Conservation (phyloP, 78 protist species). For the Monosiga brevicollis region DNA sequence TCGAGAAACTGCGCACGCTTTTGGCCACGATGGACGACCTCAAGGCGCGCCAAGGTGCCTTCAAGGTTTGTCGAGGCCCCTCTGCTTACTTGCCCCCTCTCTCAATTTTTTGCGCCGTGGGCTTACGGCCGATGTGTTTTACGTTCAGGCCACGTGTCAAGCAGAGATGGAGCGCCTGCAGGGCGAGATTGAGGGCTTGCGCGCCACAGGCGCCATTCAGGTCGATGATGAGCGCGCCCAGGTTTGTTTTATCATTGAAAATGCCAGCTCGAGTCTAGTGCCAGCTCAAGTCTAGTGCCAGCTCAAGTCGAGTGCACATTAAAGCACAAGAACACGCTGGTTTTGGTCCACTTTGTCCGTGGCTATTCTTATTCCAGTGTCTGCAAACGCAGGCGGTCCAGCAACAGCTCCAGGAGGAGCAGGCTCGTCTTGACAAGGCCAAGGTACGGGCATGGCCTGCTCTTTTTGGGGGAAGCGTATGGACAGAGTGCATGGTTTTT, state of each 20-base stretch:
- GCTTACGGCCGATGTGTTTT: background rate
- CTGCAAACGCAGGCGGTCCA: background rate
- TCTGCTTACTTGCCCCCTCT: background rate
- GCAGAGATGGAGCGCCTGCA: constrained; percentile 34
- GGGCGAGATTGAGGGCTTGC: constrained; percentile 26
- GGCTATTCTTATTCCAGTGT: no score
- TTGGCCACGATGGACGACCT: no score
- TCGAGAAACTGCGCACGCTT: no score
- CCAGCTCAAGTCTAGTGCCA: background rate
- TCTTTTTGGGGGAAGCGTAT: no score
- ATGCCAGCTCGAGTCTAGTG: background rate
- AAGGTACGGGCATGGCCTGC: background rate
- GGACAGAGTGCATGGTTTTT: no score
- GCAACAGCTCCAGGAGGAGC: background rate
- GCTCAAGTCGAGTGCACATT: background rate
- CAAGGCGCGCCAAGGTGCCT: no score
- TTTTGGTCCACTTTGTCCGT: background rate
- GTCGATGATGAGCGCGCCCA: background rate
- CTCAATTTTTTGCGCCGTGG: background rate
- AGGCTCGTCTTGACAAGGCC: constrained; percentile 23
- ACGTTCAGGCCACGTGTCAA: constrained; percentile 16
- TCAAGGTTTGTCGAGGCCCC: background rate
- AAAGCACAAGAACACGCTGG: background rate
- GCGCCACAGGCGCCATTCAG: background rate
- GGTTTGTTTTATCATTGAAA: background rate